Evolutionary conservation across 257 asterid species (phyloP).

Genomic region (Cynanchum wilfordii): DNA sequence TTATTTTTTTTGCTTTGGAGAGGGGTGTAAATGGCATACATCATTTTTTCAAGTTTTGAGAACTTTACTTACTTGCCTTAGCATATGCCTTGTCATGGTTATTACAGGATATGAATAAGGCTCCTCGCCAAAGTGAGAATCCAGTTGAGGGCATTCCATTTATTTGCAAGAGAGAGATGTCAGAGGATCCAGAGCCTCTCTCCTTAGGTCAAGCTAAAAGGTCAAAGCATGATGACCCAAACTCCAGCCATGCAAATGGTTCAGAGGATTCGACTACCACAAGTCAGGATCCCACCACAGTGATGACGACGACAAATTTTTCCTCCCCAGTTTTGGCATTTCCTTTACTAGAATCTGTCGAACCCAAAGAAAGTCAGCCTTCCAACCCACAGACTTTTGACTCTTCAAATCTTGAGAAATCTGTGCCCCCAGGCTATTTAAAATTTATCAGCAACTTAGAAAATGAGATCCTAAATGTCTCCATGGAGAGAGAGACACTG

Average conservation of each 20-base stretch:
- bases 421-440: conserved; percentile 89
- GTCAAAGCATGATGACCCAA: conserved; percentile 68
- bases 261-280: conserved; percentile 95
- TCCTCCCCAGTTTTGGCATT: conserved; percentile 59
- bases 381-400: conserved; percentile 47
- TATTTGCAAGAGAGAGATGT: conserved; percentile 78
- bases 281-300: conserved; percentile 59
- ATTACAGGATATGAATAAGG: conserved; percentile 51
- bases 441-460: conserved; percentile 82
- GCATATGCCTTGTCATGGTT: neutral
- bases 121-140: conserved; percentile 42
- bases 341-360: conserved; percentile 52
- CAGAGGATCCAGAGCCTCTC: conserved; percentile 61
- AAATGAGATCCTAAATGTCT: conserved; percentile 68
- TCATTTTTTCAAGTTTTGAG: neutral
- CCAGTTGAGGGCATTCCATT: conserved; percentile 36
- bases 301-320: conserved; percentile 61
- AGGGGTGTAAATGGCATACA: neutral
- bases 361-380: conserved; percentile 52
- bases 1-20: neutral
- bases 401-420: conserved; percentile 85
- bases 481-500: conserved; percentile 84
- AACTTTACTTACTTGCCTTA: neutral
- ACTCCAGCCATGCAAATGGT: conserved; percentile 82
- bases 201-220: conserved; percentile 62